Conservation (phyloP, 768 basidiomycete genomes). For the Melanogaster broomeanus region DNA sequence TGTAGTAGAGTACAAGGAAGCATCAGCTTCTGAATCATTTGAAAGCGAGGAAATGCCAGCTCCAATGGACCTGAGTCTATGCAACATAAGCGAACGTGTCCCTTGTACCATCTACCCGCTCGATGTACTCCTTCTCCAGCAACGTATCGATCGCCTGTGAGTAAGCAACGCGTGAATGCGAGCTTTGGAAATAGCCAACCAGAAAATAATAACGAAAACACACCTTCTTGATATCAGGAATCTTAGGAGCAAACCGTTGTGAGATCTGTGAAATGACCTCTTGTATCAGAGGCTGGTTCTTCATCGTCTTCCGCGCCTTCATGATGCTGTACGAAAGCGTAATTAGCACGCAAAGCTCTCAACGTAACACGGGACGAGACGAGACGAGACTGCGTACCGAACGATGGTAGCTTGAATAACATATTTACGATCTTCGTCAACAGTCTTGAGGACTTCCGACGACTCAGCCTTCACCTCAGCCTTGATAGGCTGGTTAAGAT, state of each 20-base stretch:
- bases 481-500: constrained; percentile 90
- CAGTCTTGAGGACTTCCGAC: constrained; percentile 86
- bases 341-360: background rate
- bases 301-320: constrained; percentile 95
- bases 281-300: constrained; percentile 87
- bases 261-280: constrained; percentile 91
- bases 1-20: constrained; percentile 14
- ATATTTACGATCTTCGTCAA: constrained; percentile 97
- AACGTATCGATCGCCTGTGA: constrained; percentile 86
- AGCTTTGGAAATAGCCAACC: background rate
- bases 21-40: constrained; percentile 6
- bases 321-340: constrained; percentile 62
- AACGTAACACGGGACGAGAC: too few relatives aligned
- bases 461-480: constrained; percentile 92
- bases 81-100: constrained; percentile 59
- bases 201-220: constrained; percentile 6
- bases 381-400: constrained; percentile 39
- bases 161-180: constrained; percentile 4
- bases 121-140: constrained; percentile 97
- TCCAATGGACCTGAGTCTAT: constrained; percentile 16
- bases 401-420: constrained; percentile 95
- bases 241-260: constrained; percentile 87
- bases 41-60: constrained; percentile 11
- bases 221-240: constrained; percentile 96
- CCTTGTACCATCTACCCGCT: constrained; percentile 88